phyloP scores from a whole-genome alignment of 2,329 filamentous ascomycete species.

The Bipolaris oryzae region DNA sequence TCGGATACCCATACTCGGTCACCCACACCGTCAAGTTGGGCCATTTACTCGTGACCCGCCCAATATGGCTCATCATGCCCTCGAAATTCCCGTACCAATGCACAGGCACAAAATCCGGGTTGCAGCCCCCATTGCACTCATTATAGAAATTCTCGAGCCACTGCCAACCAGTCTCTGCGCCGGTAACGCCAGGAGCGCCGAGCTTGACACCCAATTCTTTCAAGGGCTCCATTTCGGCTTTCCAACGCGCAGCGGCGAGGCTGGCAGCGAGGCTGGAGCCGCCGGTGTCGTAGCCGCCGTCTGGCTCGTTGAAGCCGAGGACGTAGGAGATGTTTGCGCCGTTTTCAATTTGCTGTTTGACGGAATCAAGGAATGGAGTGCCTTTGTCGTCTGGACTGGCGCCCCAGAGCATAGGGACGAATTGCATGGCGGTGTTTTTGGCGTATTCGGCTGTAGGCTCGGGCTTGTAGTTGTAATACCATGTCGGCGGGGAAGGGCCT shows the following conservation, averaged over 20 bases:
- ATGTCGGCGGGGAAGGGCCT: constrained; percentile 65
- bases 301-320: constrained; percentile 81
- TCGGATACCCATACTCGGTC: constrained; percentile 72
- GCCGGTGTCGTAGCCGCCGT: constrained; percentile 61
- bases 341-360: constrained; percentile 61
- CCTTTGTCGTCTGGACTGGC: constrained; percentile 51
- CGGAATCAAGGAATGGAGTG: constrained; percentile 65
- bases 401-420: constrained; percentile 83
- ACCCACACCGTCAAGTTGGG: constrained; percentile 70
- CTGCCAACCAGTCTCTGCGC: constrained; percentile 62
- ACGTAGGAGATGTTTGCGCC: constrained; percentile 69
- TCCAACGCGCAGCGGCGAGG: constrained; percentile 71
- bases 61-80: constrained; percentile 70
- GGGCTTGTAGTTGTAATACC: constrained; percentile 83
- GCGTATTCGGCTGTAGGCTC: constrained; percentile 62
- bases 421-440: constrained; percentile 61
- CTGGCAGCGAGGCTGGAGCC: constrained; percentile 67
- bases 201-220: constrained; percentile 66
- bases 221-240: constrained; percentile 73
- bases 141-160: constrained; percentile 73
- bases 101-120: constrained; percentile 57
- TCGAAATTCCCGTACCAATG: constrained; percentile 70
- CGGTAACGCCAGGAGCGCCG: constrained; percentile 74
- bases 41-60: constrained; percentile 60
- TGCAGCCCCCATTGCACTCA: constrained; percentile 59